Conservation (phyloP, 805 yeast species). For the Wickerhamiella azyma region DNA sequence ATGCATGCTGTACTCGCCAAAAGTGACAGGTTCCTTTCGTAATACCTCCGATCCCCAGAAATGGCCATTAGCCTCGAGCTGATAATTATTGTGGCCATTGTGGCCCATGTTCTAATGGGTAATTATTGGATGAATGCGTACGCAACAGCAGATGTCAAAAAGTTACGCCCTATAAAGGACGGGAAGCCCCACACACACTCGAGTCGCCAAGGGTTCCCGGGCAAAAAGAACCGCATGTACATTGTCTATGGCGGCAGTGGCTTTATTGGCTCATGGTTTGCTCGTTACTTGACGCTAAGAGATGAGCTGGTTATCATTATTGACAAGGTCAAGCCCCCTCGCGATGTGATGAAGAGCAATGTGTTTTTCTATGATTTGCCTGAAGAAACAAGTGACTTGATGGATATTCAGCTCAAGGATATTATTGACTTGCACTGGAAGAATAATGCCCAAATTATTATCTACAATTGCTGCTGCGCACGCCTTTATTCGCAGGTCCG, state of each 20-base stretch:
- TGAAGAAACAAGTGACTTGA: slow-evolving; percentile 8
- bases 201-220: slow-evolving; percentile 13
- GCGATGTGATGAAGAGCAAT: slow-evolving; percentile 19
- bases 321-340: slow-evolving; percentile 18
- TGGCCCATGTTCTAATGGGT: not conserved
- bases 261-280: slow-evolving; percentile 24
- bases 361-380: slow-evolving; percentile 13
- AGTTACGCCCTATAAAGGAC: slow-evolving; percentile 9
- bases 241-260: slow-evolving; percentile 24
- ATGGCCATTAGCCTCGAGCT: not conserved
- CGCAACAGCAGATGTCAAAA: not conserved
- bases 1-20: too few relatives aligned
- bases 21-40: too few relatives aligned
- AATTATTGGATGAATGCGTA: slow-evolving; percentile 6
- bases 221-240: slow-evolving; percentile 13
- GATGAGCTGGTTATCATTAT: slow-evolving; percentile 17
- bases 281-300: slow-evolving; percentile 21
- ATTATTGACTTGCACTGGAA: slow-evolving; percentile 7
- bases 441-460: slow-evolving; percentile 10
- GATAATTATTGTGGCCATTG: not conserved
- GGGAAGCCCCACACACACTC: slow-evolving; percentile 10
- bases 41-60: not conserved
- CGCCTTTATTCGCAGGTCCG: slow-evolving; percentile 11
- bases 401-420: slow-evolving; percentile 12
- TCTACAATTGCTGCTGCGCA: slow-evolving; percentile 18